Evolutionary conservation across 1,139 yeast genomes (phyloP).

Genomic region (Taiozyma onychis): DNA sequence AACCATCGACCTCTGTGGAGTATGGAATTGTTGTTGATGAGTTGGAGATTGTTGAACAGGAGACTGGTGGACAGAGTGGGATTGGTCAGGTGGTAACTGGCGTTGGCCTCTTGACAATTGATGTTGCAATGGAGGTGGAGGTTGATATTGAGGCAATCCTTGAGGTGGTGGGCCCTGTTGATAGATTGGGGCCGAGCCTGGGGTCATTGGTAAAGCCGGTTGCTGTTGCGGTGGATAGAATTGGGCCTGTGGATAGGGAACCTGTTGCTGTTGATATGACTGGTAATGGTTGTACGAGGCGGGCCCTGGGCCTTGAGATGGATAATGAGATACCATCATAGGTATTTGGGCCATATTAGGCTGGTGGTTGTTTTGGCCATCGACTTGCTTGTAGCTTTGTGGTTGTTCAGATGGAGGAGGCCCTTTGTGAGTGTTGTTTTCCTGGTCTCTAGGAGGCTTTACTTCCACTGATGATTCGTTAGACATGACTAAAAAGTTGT

Average conservation of each 20-base stretch:
- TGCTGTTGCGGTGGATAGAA: slow-evolving; percentile 8
- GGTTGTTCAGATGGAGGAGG: neutral
- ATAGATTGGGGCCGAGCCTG: slow-evolving; percentile 12
- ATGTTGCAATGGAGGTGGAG: slow-evolving; percentile 10
- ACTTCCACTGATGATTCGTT: neutral
- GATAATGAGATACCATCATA: slow-evolving; percentile 1
- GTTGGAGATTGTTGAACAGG: slow-evolving; percentile 11
- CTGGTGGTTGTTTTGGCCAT: neutral
- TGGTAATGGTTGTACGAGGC: slow-evolving; percentile 4
- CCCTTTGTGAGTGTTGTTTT: neutral
- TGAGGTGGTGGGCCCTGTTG: slow-evolving; percentile 10
- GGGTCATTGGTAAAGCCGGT: slow-evolving; percentile 10
- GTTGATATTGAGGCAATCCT: slow-evolving; percentile 12
- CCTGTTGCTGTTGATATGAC: slow-evolving; percentile 5
- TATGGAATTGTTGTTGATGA: slow-evolving; percentile 13
- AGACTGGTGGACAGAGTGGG: slow-evolving; percentile 5
- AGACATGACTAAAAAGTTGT: neutral
- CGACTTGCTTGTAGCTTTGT: neutral
- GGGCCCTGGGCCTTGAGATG: neutral
- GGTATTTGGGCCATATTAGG: slow-evolving; percentile 6
- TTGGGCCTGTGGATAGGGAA: slow-evolving; percentile 6
- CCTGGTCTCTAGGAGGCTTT: neutral
- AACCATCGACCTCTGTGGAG: slow-evolving; percentile 18
- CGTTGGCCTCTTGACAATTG: slow-evolving; percentile 5
- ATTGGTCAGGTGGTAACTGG: slow-evolving; percentile 3